A percentile compares a stretch with the other conserved stretches of the same genome.
Conservation (phyloP, 176 grass and related monocot species). For the Dendrocalamus sinicus region DNA sequence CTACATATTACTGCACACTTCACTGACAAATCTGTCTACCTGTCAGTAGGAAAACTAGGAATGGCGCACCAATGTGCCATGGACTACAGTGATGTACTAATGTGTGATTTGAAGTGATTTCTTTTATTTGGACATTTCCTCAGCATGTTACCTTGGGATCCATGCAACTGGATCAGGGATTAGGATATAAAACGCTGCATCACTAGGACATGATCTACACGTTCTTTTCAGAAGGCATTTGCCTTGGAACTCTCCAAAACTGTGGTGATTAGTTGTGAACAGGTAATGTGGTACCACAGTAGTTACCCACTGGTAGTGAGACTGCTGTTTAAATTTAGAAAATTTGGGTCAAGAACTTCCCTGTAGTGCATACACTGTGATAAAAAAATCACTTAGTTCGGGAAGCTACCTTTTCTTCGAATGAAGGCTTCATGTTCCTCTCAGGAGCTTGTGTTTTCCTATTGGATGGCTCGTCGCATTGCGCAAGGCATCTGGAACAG, state of each 20-base stretch:
- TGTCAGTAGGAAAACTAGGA: not conserved
- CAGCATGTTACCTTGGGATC: conserved; percentile 41
- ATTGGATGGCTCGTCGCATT: conserved; percentile 39
- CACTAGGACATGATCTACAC: conserved; percentile 35
- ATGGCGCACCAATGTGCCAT: not conserved
- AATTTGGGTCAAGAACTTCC: not conserved
- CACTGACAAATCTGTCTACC: not conserved
- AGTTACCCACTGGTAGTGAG: not conserved
- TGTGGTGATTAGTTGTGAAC: not conserved
- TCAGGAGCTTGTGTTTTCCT: conserved; percentile 17
- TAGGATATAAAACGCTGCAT: conserved; percentile 16
- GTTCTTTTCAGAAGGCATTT: not conserved
- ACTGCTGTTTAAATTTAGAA: not conserved
- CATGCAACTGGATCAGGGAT: conserved; percentile 45
- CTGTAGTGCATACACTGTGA: not conserved
- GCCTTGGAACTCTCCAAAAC: conserved; percentile 10
- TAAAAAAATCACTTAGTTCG: not conserved
- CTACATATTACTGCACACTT: not conserved
- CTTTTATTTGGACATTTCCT: not conserved
- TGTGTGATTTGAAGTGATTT: not conserved
- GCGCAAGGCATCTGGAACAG: conserved; percentile 42
- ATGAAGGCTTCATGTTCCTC: not conserved
- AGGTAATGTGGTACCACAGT: not conserved
- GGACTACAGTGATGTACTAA: not conserved
- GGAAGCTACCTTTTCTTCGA: not conserved